phyloP scores from a whole-genome alignment of 768 basidiomycete species.

The Leccinum boreale region DNA sequence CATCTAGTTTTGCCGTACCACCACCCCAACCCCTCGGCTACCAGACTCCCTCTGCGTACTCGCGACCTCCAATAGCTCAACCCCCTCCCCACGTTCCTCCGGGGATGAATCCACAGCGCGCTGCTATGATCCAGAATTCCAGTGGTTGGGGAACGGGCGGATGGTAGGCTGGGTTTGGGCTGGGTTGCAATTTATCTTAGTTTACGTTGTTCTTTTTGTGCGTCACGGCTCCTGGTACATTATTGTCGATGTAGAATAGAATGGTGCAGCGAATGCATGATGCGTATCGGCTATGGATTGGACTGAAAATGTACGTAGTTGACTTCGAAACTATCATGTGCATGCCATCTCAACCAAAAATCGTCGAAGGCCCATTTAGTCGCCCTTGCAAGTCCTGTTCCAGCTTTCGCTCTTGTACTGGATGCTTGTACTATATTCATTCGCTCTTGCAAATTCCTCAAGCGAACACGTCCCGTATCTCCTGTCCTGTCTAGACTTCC shows the following conservation, averaged over 20 bases:
- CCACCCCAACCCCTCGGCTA: constrained; percentile 40
- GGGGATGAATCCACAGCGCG: constrained; percentile 65
- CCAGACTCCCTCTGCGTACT: constrained; percentile 34
- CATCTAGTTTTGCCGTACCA: constrained; percentile 28
- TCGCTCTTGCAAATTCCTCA: constrained; percentile 31
- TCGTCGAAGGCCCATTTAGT: not conserved
- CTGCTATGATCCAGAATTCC: constrained; percentile 58
- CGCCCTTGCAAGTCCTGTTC: constrained; percentile 35
- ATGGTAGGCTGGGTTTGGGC: constrained; percentile 32
- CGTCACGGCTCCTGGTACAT: constrained; percentile 15
- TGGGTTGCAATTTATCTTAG: constrained; percentile 12
- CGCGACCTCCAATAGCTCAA: constrained; percentile 41
- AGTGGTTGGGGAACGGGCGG: constrained; percentile 36
- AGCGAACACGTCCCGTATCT: constrained; percentile 38
- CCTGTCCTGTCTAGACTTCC: constrained; percentile 26
- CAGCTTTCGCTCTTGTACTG: constrained; percentile 33
- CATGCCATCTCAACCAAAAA: not conserved
- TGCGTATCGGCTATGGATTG: not conserved
- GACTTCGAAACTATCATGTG: not conserved
- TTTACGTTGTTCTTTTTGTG: constrained; percentile 16
- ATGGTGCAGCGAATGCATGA: constrained; percentile 16
- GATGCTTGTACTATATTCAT: constrained; percentile 23
- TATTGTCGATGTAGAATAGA: constrained; percentile 28
- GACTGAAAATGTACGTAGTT: not conserved
- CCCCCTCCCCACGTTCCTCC: constrained; percentile 47